A percentile compares a stretch with the other conserved stretches of the same genome.
phyloP scores from a whole-genome alignment of 2,329 filamentous ascomycete genomes.

The Pseudogymnoascus sp. region DNA sequence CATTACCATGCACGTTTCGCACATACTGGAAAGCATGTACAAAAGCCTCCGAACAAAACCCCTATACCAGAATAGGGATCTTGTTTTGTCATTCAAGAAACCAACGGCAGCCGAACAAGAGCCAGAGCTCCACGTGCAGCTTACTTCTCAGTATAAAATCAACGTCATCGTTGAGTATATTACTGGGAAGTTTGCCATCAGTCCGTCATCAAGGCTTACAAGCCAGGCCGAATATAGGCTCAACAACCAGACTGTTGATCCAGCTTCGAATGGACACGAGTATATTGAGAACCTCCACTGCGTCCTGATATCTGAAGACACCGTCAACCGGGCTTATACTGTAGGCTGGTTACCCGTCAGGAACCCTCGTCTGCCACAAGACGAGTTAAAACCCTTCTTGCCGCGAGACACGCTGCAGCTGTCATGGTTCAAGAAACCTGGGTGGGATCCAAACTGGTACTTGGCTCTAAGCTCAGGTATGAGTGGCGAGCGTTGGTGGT shows the following conservation, averaged over 20 bases:
- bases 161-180: constrained; percentile 64
- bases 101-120: constrained; percentile 55
- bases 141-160: constrained; percentile 54
- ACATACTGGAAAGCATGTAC: constrained; percentile 61
- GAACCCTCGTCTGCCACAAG: constrained; percentile 36
- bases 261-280: constrained; percentile 46
- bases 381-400: constrained; percentile 50
- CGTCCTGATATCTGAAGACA: constrained; percentile 49
- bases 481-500: constrained; percentile 70
- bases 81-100: constrained; percentile 48
- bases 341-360: constrained; percentile 52
- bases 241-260: constrained; percentile 47
- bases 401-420: constrained; percentile 54
- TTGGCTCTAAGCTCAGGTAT: constrained; percentile 62
- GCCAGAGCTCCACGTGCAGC: constrained; percentile 58
- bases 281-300: constrained; percentile 55
- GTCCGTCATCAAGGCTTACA: constrained; percentile 51
- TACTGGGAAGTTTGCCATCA: constrained; percentile 66
- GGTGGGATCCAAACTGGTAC: constrained; percentile 67
- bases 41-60: constrained; percentile 49
- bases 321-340: constrained; percentile 50
- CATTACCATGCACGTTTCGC: constrained; percentile 64
- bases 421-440: constrained; percentile 59
- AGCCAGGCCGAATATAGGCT: constrained; percentile 54
- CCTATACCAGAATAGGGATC: constrained; percentile 51